Conservation (phyloP, 352 stramenopile species). For the Phytophthora cryptogea region DNA sequence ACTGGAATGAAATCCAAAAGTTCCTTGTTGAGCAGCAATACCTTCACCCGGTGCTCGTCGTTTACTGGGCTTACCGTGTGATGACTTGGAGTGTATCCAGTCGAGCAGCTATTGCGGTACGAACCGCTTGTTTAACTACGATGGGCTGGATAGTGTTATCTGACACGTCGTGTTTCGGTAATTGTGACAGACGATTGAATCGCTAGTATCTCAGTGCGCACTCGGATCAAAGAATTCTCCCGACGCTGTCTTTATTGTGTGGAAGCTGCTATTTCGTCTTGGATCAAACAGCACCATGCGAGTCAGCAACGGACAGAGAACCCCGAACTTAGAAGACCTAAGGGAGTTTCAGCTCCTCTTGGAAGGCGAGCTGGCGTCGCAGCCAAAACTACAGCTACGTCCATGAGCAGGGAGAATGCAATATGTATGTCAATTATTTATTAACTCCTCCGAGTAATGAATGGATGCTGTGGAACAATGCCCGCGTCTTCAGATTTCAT, state of each 20-base stretch:
- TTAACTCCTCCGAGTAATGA: conserved; percentile 11
- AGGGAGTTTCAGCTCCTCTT: conserved; percentile 44
- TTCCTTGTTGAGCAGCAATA: conserved; percentile 63
- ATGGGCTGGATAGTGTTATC: not conserved
- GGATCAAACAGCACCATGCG: conserved; percentile 18
- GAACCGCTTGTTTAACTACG: not conserved
- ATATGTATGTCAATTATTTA: conserved; percentile 27
- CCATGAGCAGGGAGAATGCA: conserved; percentile 27
- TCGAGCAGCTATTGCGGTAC: conserved; percentile 60
- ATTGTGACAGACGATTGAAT: conserved; percentile 64
- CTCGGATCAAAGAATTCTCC: conserved; percentile 54
- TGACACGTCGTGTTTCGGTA: conserved; percentile 3
- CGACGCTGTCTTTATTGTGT: conserved; percentile 61
- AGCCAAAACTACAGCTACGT: conserved; percentile 60
- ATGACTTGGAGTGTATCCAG: conserved; percentile 71
- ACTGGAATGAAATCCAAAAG: conserved; percentile 84
- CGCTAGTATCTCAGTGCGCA: conserved; percentile 60
- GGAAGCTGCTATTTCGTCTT: conserved; percentile 63
- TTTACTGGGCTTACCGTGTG: conserved; percentile 73
- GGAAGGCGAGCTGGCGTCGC: conserved; percentile 52
- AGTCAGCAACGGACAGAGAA: conserved; percentile 14
- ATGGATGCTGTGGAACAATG: conserved; percentile 20
- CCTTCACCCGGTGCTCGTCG: conserved; percentile 60
- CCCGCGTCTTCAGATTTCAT: conserved; percentile 5
- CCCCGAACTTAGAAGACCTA: conserved; percentile 21